Percentiles rank a stretch among this genome's conserved stretches.
phyloP scores from a whole-genome alignment of 1,139 yeast genomes.

The Hansenula sp. region DNA sequence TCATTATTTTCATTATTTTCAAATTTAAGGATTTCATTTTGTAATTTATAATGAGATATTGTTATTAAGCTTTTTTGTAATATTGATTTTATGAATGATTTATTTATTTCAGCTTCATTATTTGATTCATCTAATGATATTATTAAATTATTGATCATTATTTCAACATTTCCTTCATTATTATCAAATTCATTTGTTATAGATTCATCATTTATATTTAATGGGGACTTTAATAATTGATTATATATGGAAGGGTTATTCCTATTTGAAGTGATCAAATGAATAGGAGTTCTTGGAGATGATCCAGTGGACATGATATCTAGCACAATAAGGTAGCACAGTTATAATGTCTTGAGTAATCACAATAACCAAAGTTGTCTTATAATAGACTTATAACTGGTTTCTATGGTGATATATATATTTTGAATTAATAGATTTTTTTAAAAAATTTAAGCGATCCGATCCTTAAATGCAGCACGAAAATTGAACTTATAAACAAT shows the following conservation, averaged over 20 bases:
- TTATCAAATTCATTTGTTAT: not conserved
- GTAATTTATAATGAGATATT: constrained; percentile 19
- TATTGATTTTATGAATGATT: constrained; percentile 6
- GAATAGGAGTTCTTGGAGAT: not conserved
- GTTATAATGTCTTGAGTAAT: not conserved
- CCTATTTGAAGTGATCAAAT: not conserved
- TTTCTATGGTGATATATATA: not conserved
- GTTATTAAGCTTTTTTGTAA: constrained; percentile 15
- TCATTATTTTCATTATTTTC: constrained; percentile 15
- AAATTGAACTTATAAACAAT: no score
- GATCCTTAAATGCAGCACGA: no score
- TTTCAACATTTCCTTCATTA: not conserved
- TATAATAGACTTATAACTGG: not conserved
- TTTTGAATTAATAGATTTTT: not conserved
- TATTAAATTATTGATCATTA: not conserved
- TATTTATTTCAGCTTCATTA: constrained; percentile 3
- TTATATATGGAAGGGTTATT: not conserved
- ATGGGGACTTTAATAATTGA: not conserved
- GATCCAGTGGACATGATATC: not conserved
- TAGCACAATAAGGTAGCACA: no score
- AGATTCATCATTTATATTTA: not conserved
- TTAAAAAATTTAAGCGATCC: no score
- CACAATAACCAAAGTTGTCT: no score
- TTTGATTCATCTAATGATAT: constrained; percentile 4
- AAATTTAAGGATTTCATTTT: constrained; percentile 15